Base-by-base conservation (phyloP, 1,139 yeast species). In the Eremothecium sinecaudum region DNA sequence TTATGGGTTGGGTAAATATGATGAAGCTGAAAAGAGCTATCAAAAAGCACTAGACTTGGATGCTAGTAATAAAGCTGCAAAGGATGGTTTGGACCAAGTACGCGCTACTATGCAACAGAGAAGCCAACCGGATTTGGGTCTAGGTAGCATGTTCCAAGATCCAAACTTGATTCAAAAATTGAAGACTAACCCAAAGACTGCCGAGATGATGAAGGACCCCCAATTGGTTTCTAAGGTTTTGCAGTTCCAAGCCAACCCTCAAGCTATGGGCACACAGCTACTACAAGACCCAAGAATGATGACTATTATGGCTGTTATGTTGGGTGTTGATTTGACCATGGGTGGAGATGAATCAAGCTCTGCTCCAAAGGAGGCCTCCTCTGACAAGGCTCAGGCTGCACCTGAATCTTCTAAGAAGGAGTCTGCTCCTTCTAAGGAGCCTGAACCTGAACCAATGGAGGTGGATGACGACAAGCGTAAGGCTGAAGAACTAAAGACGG, bases 141-240 rank as follows among this genome's bases (percentile, higher is more conserved):
- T 82, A 51, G 82, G 80, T 30, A 67, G 75, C 43, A 71, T 86
- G 51, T 83, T 90, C 58, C 69, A 71, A 37, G 94, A 84, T 61
- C 96, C 96, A 30, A 70, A 73, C 46, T 64, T 82, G 60, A 72
- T 84, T 56, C 68, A 73, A 44, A 83, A 80, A 48, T 75, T 90
- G 59, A 75, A 73, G 61, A 65, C 64, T 33, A 80, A 90, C 60
- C 97, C 98, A 42, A 82, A 83, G 65, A 86, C 97, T 23, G 74
- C 80, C 32, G 86, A 79, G 41, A 61, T 78, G 56, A 75, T 90
- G 82, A 78, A 81, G 44, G 97, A 92, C 58, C 95, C 96, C 12
- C 69, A 69, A 37, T 71, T 92, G 53, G 82, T 84, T 24, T 71
- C 73, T 33, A 84, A 84, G 59, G 69, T 92, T 32, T 60, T 67